Conservation (phyloP, 2,329 filamentous ascomycete species). For the Diaporthe humulicola region DNA sequence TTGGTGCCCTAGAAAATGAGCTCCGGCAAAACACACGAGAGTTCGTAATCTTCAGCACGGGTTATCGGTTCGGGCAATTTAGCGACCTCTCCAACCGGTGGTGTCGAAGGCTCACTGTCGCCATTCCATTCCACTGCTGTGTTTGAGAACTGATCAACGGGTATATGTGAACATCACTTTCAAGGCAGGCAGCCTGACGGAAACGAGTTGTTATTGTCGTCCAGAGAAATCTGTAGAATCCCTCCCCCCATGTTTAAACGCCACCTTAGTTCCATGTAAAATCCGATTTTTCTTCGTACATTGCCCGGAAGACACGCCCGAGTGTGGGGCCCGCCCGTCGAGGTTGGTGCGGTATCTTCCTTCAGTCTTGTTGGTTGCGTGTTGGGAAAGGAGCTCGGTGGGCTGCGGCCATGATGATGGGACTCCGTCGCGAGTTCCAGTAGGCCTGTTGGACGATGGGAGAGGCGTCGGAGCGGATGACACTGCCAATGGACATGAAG, state of each 20-base stretch:
- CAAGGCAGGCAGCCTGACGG: conserved; percentile 2
- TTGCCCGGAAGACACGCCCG: not conserved
- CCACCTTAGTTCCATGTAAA: not conserved
- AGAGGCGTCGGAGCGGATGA: conserved; percentile 92
- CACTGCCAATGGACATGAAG: conserved; percentile 99
- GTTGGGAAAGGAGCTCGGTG: conserved; percentile 50
- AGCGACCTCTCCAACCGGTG: not conserved
- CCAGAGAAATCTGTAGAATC: not conserved
- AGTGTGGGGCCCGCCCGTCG: not conserved
- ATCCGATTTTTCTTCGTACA: conserved; percentile 16
- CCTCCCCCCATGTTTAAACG: conserved; percentile 10
- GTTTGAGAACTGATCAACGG: not conserved
- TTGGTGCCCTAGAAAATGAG: too few relatives aligned
- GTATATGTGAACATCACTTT: not conserved
- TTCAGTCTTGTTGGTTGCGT: conserved; percentile 38
- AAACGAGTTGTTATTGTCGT: conserved; percentile 28
- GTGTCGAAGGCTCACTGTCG: not conserved
- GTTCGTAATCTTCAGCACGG: not conserved
- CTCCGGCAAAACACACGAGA: not conserved
- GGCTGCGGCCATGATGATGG: conserved; percentile 72
- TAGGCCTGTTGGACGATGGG: conserved; percentile 82
- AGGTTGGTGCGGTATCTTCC: not conserved
- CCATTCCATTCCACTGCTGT: not conserved
- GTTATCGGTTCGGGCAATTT: not conserved
- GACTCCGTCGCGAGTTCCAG: conserved; percentile 78